Conservation (phyloP, 257 asterid species). For the Gentiana straminea region DNA sequence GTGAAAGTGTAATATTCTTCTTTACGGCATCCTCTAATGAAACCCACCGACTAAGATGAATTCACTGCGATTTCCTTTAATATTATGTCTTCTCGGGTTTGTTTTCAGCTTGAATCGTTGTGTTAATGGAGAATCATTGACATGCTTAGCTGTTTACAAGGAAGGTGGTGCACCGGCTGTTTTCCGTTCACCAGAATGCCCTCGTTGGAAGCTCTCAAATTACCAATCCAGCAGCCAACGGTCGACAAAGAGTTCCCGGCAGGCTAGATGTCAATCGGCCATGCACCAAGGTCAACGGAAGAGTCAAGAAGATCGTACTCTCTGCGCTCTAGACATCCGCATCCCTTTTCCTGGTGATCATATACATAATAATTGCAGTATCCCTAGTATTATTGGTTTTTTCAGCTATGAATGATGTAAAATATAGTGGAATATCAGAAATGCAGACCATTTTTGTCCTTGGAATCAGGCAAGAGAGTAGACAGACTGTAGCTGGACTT, state of each 20-base stretch:
- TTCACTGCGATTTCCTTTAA: neutral
- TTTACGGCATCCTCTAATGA: no score
- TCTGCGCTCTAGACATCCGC: conserved; percentile 62
- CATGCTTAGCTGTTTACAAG: conserved; percentile 70
- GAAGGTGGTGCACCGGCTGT: conserved; percentile 99
- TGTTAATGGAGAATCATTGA: conserved; percentile 60
- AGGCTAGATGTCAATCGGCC: conserved; percentile 56
- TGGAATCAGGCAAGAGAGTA: no score
- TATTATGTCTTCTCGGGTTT: conserved; percentile 17
- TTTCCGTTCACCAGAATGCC: conserved; percentile 90
- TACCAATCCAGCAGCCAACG: conserved; percentile 22
- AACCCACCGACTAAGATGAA: neutral
- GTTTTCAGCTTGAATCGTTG: conserved; percentile 14
- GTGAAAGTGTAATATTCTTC: no score
- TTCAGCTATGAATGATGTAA: neutral
- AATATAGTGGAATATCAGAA: no score
- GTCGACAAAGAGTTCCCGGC: conserved; percentile 14
- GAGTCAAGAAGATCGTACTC: conserved; percentile 81
- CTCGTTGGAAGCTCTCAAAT: conserved; percentile 72
- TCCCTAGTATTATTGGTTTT: neutral
- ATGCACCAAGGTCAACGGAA: conserved; percentile 79
- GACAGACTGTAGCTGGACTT: conserved; percentile 1
- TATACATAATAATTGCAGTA: neutral
- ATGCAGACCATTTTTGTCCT: no score
- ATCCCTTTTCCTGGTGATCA: conserved; percentile 71